Base-by-base conservation (phyloP, 306 rosid genomes). In the Corylus heterophylla region DNA sequence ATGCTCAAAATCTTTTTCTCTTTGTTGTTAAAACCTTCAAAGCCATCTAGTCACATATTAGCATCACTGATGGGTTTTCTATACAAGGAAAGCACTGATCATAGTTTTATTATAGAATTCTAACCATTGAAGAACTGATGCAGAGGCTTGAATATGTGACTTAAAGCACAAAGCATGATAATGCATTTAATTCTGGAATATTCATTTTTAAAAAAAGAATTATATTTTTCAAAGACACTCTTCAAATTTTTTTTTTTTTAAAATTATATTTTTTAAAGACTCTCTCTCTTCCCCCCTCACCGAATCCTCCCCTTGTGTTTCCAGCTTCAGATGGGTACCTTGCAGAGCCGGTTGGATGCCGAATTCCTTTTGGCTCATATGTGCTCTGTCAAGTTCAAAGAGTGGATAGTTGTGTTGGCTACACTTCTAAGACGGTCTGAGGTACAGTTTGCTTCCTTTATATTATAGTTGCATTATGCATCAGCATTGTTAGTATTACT, bases 361-460 rank as follows among this genome's bases (percentile, higher is more conserved):
- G 98, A 95, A 78, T 95, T 95, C 83, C 98, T 91, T 78, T 85
- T 95, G 86, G 94, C 97, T 69, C 92, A 91, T 70, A 91, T 95
- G 99, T 93, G 99, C 87, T 93, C 96, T 16, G 98, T 95, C 80
- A 95, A 93, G 86, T 95, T 95, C 78, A 93, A 93, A 87, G 98
- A 95, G 86, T 95, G 99, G 99, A 95, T 95, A 84, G 99, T 93
- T 76, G 99, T 93, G 78, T 86, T 93, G 71, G 99, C 98, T 29
- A 95, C 99, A 47, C 96, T 95, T 49, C 84, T 95, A 76, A 89
- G 99, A 75, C 94, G 94, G 35, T 88, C 97, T 11, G 98, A 95
- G 95, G 98, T 93, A 88, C 55, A 81, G 59, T 64, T 77, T 59
- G 58, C 51, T 85, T 78, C 62, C 48, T 79, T 62, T 54, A 62